Evolutionary conservation across 1,139 yeast genomes (phyloP), one percentile per base, ranked within the genome.

Genomic region (Kodamaea derodonti): DNA sequence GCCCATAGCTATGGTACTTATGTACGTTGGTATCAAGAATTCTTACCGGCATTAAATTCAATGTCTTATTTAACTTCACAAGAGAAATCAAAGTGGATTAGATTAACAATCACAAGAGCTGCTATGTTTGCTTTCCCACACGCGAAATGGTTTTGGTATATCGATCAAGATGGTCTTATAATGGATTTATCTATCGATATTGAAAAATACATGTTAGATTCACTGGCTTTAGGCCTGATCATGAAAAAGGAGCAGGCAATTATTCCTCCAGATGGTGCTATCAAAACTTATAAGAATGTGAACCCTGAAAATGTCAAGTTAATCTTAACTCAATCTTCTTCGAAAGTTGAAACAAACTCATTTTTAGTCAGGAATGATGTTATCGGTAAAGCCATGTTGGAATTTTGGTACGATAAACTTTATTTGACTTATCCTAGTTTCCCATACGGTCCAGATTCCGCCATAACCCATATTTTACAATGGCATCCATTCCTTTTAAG

Each of bases 401-500:
- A 88, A 49, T 71, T 75, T 45, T 83, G 95, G 90, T 60, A 72
- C 25, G 88, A 85, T 52, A 77, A 78, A 12, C 66, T 86, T 33
- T 81, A 78, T 52, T 73, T 84, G 52, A 68, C 70, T 32, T 87
- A 84, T 58, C 66, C 63, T 23, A 75, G 74, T 52, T 84, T 85
- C 59, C 75, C 75, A 13, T 64, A 52, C 45, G 75, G 75, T 20
- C 81, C 84, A 3, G 78, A 76, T 42, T 72, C 80, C 10, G 86
- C 94, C 0, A 55, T 90, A 34, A 77, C 87, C 16, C 97, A 92
- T 56, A 67, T 87, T 25, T 65, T 88, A 44, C 96, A 87, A 57
- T 92, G 97, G 98, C 98, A 92, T 55, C 95, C 95, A 10, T 75
- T 74, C 32, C 63, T 83, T 27, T 69, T 90, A 46, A 72, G 84